Base-by-base conservation (phyloP, 2,329 filamentous ascomycete genomes). In the Periconia sp. region DNA sequence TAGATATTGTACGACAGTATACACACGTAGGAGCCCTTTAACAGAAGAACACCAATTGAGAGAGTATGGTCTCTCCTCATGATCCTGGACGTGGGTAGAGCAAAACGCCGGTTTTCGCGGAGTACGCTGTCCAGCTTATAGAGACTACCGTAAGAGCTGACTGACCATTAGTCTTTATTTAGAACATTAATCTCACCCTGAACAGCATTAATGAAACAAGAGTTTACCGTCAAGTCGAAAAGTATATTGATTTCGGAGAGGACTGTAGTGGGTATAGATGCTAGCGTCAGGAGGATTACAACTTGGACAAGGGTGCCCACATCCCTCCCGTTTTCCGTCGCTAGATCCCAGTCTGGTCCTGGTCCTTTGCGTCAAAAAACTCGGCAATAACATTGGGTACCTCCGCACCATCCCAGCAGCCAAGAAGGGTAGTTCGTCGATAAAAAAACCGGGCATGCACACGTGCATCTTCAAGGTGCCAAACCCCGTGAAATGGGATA, bases 271-370 rank as follows among this genome's bases (percentile, higher is more conserved):
- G 46, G 43, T n/a, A 50, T 35, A 17, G 32, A 38, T 15, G 43
- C 47, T n/a, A 46, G 43, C 3, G 47, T 29, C 3, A 50, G 30
- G 15, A 50, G 31, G 19, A 38, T 21, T 31, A 46, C 46, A 9
- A 17, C 9, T 22, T 43, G 40, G 2, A 28, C 37, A 16, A 46
- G 43, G 8, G 16, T 22, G 10, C 28, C 13, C 3, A 25, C 6
- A 16, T 45, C 29, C 22, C 36, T 18, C 13, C 41, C 37, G 22
- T 17, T 23, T 13, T 21, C 29, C 15, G 36, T 34, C 3, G 37
- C 43, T 16, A 34, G 15, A 3, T 46, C 32, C 2, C 19, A 11
- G 10, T 40, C 17, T 36, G 36, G 40, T 23, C 19, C 24, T 4
- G 40, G 18, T 15, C 4, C 40, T 18, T 16, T 22, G 12, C 5